These are phyloP conservation scores for Cryomyces minteri DNA, from an alignment of 495 filamentous ascomycete genomes.

Conservation along the genomic window DNA sequence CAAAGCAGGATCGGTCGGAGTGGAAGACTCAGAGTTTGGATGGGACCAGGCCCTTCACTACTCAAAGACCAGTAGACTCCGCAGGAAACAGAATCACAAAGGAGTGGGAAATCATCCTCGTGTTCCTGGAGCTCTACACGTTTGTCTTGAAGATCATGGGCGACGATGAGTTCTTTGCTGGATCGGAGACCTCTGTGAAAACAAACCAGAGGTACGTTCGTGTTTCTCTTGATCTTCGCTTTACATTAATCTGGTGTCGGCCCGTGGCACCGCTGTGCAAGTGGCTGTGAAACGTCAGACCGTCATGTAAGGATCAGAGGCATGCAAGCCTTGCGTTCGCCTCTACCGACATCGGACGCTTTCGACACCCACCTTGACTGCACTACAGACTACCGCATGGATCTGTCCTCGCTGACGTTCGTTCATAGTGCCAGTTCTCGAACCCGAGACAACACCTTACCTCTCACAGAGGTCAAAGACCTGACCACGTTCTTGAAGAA, in stretches of 20 bases:
- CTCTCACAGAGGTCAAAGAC: constrained; percentile 47
- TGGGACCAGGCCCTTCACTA: constrained; percentile 4
- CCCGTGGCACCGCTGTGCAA: no score
- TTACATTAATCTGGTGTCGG: no score
- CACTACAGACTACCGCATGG: no score
- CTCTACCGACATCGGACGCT: no score
- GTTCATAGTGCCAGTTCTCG: constrained; percentile 21
- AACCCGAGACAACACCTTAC: constrained; percentile 41
- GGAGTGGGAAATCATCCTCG: constrained; percentile 76
- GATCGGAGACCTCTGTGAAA: constrained; percentile 15
- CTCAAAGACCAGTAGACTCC: constrained; percentile 5
- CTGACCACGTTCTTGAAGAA: constrained; percentile 81
- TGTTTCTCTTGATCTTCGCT: constrained; percentile 24
- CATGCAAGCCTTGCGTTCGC: no score
- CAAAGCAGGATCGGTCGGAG: background rate
- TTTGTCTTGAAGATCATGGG: constrained; percentile 86
- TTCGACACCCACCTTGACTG: no score
- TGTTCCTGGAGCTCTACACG: constrained; percentile 88
- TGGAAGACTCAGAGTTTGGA: constrained; percentile 6
- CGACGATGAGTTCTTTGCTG: constrained; percentile 64
- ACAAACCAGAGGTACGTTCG: constrained; percentile 14
- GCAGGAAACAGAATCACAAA: constrained; percentile 24
- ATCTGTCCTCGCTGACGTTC: no score
- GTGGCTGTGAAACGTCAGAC: no score
- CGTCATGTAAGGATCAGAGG: no score